Percentiles rank a stretch among this genome's conserved stretches.
phyloP scores from a whole-genome alignment of 768 basidiomycete genomes.

The Tylopilus felleus region DNA sequence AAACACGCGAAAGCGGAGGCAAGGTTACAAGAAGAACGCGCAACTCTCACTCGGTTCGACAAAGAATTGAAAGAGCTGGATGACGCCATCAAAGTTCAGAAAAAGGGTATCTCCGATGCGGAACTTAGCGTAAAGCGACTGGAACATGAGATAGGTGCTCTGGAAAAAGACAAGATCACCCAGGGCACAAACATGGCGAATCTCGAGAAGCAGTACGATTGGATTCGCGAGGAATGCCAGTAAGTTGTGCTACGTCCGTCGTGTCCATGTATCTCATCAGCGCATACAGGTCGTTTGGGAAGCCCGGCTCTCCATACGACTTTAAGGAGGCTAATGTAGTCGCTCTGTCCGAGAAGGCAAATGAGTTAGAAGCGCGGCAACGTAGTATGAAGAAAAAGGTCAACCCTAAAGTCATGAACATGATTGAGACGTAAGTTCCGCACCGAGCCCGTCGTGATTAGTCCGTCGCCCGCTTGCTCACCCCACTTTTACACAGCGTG shows the following conservation, averaged over 20 bases:
- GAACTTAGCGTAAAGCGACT: conserved; percentile 64
- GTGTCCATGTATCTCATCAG: neutral
- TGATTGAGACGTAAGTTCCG: conserved; percentile 81
- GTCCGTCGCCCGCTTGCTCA: neutral
- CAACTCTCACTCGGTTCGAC: conserved; percentile 84
- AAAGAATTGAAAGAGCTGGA: conserved; percentile 84
- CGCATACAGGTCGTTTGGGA: conserved; percentile 71
- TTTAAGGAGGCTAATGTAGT: conserved; percentile 64
- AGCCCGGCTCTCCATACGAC: conserved; percentile 76
- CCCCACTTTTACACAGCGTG: conserved; percentile 55
- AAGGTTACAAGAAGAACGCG: conserved; percentile 80
- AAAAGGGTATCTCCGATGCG: conserved; percentile 60
- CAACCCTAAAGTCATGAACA: conserved; percentile 92
- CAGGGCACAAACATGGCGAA: conserved; percentile 50
- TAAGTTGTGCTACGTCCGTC: conserved; percentile 38
- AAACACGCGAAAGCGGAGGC: conserved; percentile 62
- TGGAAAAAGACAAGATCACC: conserved; percentile 62
- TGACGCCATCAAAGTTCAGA: conserved; percentile 76
- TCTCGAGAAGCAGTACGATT: conserved; percentile 80
- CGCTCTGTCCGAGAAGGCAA: conserved; percentile 57
- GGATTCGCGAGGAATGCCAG: conserved; percentile 89
- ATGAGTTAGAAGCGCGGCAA: conserved; percentile 73
- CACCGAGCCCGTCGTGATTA: neutral
- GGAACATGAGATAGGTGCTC: conserved; percentile 62
- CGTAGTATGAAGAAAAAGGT: conserved; percentile 92